Percentiles rank a stretch among this genome's conserved stretches.
Conservation (phyloP, 225 moss, liverwort and hornwort species). For the Neckera pumila region DNA sequence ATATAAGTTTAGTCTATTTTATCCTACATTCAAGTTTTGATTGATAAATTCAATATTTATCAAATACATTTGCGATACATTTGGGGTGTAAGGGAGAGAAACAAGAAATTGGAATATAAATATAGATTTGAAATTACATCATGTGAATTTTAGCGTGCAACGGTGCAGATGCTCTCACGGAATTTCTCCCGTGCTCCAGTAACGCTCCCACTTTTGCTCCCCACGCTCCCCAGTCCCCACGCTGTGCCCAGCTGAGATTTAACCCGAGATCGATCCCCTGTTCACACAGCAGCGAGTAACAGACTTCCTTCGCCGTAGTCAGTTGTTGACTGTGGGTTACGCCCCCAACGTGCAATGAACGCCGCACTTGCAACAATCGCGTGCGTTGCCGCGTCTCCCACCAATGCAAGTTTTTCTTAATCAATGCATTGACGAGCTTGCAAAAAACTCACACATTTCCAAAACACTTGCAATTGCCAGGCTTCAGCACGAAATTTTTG, state of each 20-base stretch:
- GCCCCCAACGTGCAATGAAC: not conserved
- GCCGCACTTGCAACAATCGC: not conserved
- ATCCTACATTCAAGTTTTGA: not conserved
- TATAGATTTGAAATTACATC: not conserved
- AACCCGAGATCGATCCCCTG: no score
- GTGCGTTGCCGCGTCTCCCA: not conserved
- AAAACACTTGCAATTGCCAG: not conserved
- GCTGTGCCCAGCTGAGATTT: not conserved
- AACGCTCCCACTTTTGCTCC: not conserved
- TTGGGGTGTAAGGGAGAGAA: not conserved
- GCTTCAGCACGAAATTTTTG: not conserved
- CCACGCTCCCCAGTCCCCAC: not conserved
- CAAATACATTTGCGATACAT: not conserved
- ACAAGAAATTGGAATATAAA: not conserved
- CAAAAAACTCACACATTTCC: not conserved
- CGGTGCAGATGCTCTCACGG: not conserved
- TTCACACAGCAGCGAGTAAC: not conserved
- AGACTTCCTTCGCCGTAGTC: not conserved
- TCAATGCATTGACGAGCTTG: not conserved
- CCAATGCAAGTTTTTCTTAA: not conserved
- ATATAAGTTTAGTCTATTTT: not conserved
- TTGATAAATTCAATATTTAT: not conserved
- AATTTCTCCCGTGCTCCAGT: not conserved
- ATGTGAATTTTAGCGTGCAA: not conserved
- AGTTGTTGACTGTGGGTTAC: not conserved